Evolutionary conservation across 768 basidiomycete species (phyloP).

Genomic region (Pulveroboletus frians): DNA sequence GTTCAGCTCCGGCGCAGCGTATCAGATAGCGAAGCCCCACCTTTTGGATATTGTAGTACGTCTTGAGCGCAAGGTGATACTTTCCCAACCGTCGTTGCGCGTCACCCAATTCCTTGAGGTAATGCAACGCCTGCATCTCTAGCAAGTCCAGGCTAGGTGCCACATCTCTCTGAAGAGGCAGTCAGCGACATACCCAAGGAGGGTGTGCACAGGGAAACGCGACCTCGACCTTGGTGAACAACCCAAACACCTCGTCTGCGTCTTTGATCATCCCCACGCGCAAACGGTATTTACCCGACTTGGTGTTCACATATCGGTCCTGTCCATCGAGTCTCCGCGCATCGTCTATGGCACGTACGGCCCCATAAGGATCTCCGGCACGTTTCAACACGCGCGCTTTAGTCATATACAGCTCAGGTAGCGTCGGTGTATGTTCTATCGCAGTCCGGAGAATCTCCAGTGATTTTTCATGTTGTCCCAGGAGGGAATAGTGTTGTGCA

Average conservation of each 20-base stretch:
- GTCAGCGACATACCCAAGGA: constrained; percentile 5
- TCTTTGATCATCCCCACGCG: constrained; percentile 76
- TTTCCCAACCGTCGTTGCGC: constrained; percentile 61
- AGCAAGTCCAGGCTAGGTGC: constrained; percentile 76
- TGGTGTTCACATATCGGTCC: constrained; percentile 93
- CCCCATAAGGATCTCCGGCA: constrained; percentile 71
- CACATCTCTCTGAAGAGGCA: constrained; percentile 75
- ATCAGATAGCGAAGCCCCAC: constrained; percentile 34
- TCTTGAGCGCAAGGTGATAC: constrained; percentile 77
- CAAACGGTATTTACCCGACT: constrained; percentile 85
- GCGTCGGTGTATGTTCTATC: constrained; percentile 81
- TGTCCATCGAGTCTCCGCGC: constrained; percentile 86
- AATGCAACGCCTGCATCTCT: constrained; percentile 94
- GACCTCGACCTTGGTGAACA: constrained; percentile 94
- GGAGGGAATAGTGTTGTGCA: constrained; percentile 78
- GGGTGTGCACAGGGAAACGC: constrained; percentile 13
- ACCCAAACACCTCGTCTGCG: constrained; percentile 65
- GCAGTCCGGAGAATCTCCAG: constrained; percentile 62
- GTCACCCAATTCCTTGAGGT: constrained; percentile 77
- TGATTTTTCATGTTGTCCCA: constrained; percentile 44
- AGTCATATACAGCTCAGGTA: constrained; percentile 84
- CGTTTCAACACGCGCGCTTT: constrained; percentile 84
- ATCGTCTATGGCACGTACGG: constrained; percentile 71
- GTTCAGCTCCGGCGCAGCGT: constrained; percentile 3
- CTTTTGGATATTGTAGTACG: constrained; percentile 71